Base-by-base conservation (phyloP, 805 yeast genomes). In the Candida corydali region DNA sequence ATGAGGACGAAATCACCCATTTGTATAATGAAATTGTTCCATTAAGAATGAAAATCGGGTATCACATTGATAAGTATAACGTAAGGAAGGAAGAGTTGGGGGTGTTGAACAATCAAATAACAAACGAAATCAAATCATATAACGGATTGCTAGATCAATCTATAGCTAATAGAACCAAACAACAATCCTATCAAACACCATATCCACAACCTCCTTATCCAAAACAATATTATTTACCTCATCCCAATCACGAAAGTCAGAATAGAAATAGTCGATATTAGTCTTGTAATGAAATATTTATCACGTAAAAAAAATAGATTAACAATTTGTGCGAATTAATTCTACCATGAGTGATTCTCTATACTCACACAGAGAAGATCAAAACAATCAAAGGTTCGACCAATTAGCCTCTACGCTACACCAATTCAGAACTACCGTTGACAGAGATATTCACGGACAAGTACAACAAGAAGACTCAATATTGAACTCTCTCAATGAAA, bases 81-180 rank as follows among this genome's bases (percentile, higher is more conserved):
- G 73, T 76, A 30, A 76, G 86, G 50, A 78, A 83, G 53, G 85
- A 88, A 47, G 97, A 91, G 44, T 64, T 91, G 41, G 65, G 79
- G 42, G 76, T 76, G 15, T 66, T 91, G 48, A 82, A 86, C 50
- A 74, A 75, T 42, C 83, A 85, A 44, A 70, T 91, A 38, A 76
- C 76, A 39, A 69, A 69, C 32, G 93, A 95, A 12, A 76, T 84
- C 36, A 68, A 73, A 28, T 61, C 73, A 8, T 93, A 87, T 57
- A 86, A 85, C 50, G 73, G 75, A 31, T 59, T 87, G 35, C 69
- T 84, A 62, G 86, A 82, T 47, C 68, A 42, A n/a, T 54, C 46
- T 51, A 58, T 56, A 10, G 41, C 54, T 11, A 51, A 38, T 29
- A 42, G 52, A 40, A 49, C 50, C n/a, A 31, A 14, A 17, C 16